phyloP scores from a whole-genome alignment of 2,329 filamentous ascomycete genomes.

The Aphanoascus verrucosus region DNA sequence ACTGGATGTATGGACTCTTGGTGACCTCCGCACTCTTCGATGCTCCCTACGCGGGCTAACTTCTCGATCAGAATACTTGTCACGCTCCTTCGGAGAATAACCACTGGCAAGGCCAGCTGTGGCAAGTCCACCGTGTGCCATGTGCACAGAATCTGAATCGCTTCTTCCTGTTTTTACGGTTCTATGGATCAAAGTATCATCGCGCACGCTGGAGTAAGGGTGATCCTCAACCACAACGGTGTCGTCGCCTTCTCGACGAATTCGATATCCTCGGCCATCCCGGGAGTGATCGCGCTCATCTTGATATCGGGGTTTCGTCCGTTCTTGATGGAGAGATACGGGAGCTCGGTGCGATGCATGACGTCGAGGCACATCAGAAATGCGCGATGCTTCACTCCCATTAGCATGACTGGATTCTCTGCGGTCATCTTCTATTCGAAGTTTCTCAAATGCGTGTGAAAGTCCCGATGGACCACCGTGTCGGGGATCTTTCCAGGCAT shows the following conservation, averaged over 20 bases:
- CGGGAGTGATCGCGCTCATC: constrained; percentile 38
- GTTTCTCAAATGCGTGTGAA: constrained; percentile 29
- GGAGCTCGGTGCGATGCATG: constrained; percentile 35
- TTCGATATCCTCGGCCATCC: constrained; percentile 25
- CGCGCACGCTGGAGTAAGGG: background rate
- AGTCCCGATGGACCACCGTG: constrained; percentile 29
- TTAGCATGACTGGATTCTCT: constrained; percentile 12
- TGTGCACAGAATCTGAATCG: constrained; percentile 2
- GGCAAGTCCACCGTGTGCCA: constrained; percentile 21
- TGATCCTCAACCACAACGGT: constrained; percentile 10
- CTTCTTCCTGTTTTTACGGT: background rate
- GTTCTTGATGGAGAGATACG: constrained; percentile 40
- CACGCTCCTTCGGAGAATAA: constrained; percentile 19
- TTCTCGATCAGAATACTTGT: background rate
- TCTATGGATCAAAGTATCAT: background rate
- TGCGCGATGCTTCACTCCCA: constrained; percentile 22
- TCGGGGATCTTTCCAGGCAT: constrained; percentile 22
- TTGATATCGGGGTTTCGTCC: constrained; percentile 35
- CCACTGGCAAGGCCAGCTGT: constrained; percentile 29
- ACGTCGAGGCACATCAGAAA: constrained; percentile 29
- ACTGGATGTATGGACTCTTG: background rate
- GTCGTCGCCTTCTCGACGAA: constrained; percentile 9
- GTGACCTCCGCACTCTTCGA: background rate
- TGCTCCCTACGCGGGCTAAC: background rate
- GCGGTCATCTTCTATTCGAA: constrained; percentile 14